Evolutionary conservation across 2,329 filamentous ascomycete genomes (phyloP), one percentile per base, ranked within the genome.

Genomic region (Sordariomycetes sp.): DNA sequence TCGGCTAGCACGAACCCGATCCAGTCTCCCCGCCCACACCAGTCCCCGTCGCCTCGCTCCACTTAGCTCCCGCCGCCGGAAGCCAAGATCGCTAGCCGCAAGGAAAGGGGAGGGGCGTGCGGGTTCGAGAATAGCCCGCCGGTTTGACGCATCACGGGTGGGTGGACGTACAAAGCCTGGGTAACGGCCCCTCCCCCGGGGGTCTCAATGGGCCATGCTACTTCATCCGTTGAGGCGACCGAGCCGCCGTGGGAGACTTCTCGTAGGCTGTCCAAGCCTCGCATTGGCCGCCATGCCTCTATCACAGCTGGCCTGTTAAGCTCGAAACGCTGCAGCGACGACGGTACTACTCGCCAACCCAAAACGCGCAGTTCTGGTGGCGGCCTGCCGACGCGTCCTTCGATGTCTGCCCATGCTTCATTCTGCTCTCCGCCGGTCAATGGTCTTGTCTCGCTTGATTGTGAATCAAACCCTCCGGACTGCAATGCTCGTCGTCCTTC

Each of bases 251-350:
- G 64, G 58, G 65, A 68, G 64, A 59, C 62, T 62, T 67, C 74
- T 64, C 74, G 78, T 61, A 79, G 74, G 68, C 71, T 81, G 60
- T 77, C 74, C 55, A 81, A 81, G 65, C 73, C 76, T 59, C 74
- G 70, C 59, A 72, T 70, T 39, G 69, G 68, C 57, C 73, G 68
- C 61, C 69, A 68, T 67, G 66, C 68, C 57, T 63, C 57, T 22
- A 57, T 65, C 56, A 67, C 72, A 68, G 67, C 72, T 68, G 69
- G 70, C 61, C 69, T 74, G 65, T 68, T 72, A 62, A 71, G 65
- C 65, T 61, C 69, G 57, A 67, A 65, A 62, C 65, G 64, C 59
- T 63, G 39, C 62, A 67, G 62, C 42, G 55, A 55, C 32, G 57
- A 66, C 60, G 69, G 65, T 56, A 67, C 62, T 60, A 59, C 63